Base-by-base conservation (phyloP, 805 yeast species). In the Ogataea ganodermae region DNA sequence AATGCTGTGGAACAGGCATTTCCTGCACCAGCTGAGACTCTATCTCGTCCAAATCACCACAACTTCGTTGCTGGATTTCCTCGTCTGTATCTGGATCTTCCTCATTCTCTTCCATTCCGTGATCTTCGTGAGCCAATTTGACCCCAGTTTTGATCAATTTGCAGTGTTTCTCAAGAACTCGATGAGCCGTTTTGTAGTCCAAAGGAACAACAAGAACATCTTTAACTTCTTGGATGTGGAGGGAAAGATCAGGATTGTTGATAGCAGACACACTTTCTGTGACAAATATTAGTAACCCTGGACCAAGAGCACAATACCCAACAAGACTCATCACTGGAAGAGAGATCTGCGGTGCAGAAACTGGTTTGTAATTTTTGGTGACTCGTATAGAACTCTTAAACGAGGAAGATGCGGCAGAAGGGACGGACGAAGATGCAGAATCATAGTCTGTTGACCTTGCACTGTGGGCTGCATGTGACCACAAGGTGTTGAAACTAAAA, bases 171-270 rank as follows among this genome's bases (percentile, higher is more conserved):
- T 26, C 16, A 27, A 50, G 35, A 6, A 37, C 12, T 36, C 43
- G 49, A 17, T 45, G 40, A 1, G 55, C 56, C 9, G 37, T 36
- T 7, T 45, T 18, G 13, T 33, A 50, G 6, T 48, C 51, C 12
- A 60, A 37, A 0, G 62, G 63, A 3, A 59, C 37, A 18, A 58
- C 50, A 3, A 53, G 31, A 9, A 56, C 53, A 35, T 51, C 58
- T n/a, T 39, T 32, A 13, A 60, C 51, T 37, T 39, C 46, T 35
- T 44, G 22, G 14, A 59, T 43, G 3, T 27, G 14, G 9, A 55
- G 31, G 4, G 35, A 35, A 3, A 44, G 14, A 2, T 35, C 45
- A 4, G 42, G 14, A 22, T 45, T 24, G 16, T 31, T 30, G 10
- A 53, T 35, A 1, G 39, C 45, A 2, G 35, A n/a, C 10, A 13